A percentile compares a stretch with the other conserved stretches of the same genome.
Conservation (phyloP, 495 filamentous ascomycete genomes). For the Aspergillus mulundensis region DNA sequence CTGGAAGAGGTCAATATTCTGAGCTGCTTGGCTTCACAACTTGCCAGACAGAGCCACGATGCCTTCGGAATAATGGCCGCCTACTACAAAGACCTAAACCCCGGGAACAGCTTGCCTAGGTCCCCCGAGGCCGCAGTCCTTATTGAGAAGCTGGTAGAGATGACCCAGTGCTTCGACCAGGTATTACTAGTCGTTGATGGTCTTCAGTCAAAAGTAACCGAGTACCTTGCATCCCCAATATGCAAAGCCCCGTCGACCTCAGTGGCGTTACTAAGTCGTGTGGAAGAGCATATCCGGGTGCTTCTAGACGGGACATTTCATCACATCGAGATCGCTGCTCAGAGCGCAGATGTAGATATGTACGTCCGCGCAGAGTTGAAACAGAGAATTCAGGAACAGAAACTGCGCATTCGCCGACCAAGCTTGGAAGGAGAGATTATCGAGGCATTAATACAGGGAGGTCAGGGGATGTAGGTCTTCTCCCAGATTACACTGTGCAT, state of each 20-base stretch:
- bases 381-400: not conserved
- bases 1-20: not conserved
- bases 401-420: not conserved
- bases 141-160: not conserved
- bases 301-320: not conserved
- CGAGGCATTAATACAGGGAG: not conserved
- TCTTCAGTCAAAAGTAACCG: not conserved
- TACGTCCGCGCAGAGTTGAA: not conserved
- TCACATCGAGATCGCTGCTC: not conserved
- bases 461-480: not conserved
- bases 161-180: not conserved
- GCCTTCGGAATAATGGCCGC: not conserved
- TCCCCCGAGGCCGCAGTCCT: not conserved
- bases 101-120: not conserved
- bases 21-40: not conserved
- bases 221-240: not conserved
- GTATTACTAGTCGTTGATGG: not conserved
- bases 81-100: not conserved
- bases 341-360: not conserved
- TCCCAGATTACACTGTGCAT: not conserved
- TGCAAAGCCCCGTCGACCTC: not conserved
- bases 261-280: not conserved
- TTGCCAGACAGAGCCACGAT: not conserved
- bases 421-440: not conserved
- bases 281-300: not conserved